Percentiles rank a stretch among this genome's conserved stretches.
phyloP scores from a whole-genome alignment of 1,139 yeast species.

The Pichia sp. region DNA sequence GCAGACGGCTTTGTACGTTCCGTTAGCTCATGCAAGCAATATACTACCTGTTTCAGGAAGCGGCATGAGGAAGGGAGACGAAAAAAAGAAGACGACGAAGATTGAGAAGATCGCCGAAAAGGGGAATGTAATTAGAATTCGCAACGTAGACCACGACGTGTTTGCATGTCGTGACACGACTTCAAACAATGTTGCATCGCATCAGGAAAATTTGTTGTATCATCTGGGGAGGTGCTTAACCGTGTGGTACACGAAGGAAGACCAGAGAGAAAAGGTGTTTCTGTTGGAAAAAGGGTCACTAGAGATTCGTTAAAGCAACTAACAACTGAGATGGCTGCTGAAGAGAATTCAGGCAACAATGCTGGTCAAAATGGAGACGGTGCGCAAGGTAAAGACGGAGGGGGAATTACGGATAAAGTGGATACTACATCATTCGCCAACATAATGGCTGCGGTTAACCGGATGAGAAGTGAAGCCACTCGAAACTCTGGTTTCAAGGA shows the following conservation, averaged over 20 bases:
- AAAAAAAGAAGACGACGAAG: conserved; percentile 21
- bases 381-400: neutral
- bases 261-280: no score
- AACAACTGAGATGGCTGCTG: neutral
- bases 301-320: no score
- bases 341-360: neutral
- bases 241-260: neutral
- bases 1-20: neutral
- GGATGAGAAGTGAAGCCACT: conserved; percentile 36
- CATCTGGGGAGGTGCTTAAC: neutral
- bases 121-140: neutral
- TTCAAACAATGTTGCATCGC: neutral
- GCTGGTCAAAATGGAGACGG: neutral
- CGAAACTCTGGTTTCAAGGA: neutral
- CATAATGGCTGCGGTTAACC: conserved; percentile 58
- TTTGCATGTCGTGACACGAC: neutral
- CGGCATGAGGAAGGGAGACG: conserved; percentile 22
- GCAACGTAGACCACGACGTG: neutral
- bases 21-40: conserved; percentile 8
- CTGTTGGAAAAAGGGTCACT: no score
- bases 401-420: neutral
- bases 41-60: conserved; percentile 12
- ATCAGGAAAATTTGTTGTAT: neutral
- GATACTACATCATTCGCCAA: conserved; percentile 62
- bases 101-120: neutral